These are phyloP conservation scores for Lipomyces spencermartinsiae DNA, from an alignment of 805 yeast genomes.

Conservation along the genomic window DNA sequence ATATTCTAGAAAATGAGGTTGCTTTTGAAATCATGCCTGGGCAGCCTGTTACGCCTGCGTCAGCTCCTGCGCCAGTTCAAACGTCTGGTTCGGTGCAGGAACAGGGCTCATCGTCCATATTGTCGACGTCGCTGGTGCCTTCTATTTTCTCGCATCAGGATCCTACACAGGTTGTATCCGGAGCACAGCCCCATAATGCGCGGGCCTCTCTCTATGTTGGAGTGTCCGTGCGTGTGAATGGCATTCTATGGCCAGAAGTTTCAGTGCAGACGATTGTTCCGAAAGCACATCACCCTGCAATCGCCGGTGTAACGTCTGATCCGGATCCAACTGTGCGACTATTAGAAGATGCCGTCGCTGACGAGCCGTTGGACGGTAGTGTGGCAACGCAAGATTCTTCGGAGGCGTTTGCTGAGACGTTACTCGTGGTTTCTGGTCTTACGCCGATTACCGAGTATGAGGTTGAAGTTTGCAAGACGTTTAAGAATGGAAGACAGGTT, in stretches of 20 bases:
- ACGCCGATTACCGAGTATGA: slow-evolving; percentile 71
- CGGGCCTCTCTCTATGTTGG: slow-evolving; percentile 29
- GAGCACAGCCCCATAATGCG: slow-evolving; percentile 7
- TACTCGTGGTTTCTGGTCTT: slow-evolving; percentile 67
- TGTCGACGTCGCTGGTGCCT: slow-evolving; percentile 31
- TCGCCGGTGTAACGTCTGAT: neutral
- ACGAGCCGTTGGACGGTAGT: neutral
- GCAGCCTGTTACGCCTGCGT: neutral
- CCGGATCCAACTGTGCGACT: slow-evolving; percentile 23
- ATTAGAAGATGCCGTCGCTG: slow-evolving; percentile 22
- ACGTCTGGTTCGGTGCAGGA: neutral
- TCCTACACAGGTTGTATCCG: slow-evolving; percentile 11
- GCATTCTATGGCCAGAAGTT: slow-evolving; percentile 72
- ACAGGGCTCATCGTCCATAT: slow-evolving; percentile 16
- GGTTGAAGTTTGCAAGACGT: slow-evolving; percentile 54
- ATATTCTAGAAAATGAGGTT: slow-evolving; percentile 45
- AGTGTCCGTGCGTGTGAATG: slow-evolving; percentile 57
- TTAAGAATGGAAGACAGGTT: slow-evolving; percentile 38
- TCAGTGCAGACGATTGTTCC: slow-evolving; percentile 53
- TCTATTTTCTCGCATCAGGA: slow-evolving; percentile 30
- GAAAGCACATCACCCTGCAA: slow-evolving; percentile 22
- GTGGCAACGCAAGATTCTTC: neutral
- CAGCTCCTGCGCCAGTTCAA: slow-evolving; percentile 1
- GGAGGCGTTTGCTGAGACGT: slow-evolving; percentile 50
- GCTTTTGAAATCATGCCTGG: slow-evolving; percentile 43